Evolutionary conservation across 2,329 filamentous ascomycete species (phyloP).

Genomic region (Bertia moriformis): DNA sequence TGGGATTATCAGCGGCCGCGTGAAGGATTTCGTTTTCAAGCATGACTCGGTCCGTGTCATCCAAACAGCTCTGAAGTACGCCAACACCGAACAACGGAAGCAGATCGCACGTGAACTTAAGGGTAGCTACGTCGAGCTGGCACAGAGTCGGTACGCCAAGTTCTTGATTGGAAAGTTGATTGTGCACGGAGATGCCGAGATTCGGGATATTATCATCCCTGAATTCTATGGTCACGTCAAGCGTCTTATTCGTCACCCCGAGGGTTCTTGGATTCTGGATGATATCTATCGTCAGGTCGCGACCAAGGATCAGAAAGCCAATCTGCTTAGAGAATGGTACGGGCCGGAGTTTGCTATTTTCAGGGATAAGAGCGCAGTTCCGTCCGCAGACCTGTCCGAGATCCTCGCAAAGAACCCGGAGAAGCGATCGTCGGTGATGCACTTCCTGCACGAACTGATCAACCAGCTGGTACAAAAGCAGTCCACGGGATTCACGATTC

Average conservation of each 20-base stretch:
- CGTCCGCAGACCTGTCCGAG: conserved; percentile 51
- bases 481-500: conserved; percentile 89
- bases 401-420: conserved; percentile 68
- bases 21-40: conserved; percentile 95
- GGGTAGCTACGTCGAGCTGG: conserved; percentile 69
- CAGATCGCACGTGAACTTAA: conserved; percentile 76
- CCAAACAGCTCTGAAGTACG: conserved; percentile 94
- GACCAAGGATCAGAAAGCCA: conserved; percentile 71
- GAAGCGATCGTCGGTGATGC: conserved; percentile 78
- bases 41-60: conserved; percentile 94
- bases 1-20: conserved; percentile 73
- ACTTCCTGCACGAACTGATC: conserved; percentile 70
- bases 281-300: conserved; percentile 87
- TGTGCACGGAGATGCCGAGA: conserved; percentile 77
- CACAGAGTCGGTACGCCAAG: conserved; percentile 93
- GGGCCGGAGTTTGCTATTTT: conserved; percentile 82
- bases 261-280: conserved; percentile 94
- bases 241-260: conserved; percentile 86
- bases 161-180: conserved; percentile 92
- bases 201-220: conserved; percentile 74
- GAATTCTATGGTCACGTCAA: conserved; percentile 92
- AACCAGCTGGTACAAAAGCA: conserved; percentile 92
- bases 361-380: conserved; percentile 37
- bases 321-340: conserved; percentile 86
- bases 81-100: conserved; percentile 68